Conservation (phyloP, 1,139 yeast genomes). For the Saccharomycopsis phalli region DNA sequence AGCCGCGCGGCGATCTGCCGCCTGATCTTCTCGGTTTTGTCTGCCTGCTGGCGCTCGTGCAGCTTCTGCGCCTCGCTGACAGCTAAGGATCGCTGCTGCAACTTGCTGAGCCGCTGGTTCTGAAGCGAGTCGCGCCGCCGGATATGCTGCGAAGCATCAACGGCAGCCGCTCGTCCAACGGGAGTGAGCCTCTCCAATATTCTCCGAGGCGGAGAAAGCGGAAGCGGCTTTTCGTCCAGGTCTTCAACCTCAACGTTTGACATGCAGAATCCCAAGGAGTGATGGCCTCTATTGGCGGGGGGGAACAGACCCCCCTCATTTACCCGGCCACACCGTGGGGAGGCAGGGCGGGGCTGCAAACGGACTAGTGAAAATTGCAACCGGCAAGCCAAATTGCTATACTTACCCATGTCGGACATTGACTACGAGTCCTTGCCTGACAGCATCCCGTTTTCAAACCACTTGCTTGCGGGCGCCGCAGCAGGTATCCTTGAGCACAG, state of each 20-base stretch:
- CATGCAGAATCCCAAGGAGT: too few species aligned
- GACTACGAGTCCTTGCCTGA: slow-evolving; percentile 92
- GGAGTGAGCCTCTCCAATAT: not conserved
- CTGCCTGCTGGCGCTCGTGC: not conserved
- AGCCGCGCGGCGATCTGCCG: not conserved
- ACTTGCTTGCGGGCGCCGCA: slow-evolving; percentile 86
- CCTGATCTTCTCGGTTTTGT: not conserved
- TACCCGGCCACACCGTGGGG: too few species aligned
- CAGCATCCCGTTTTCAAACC: slow-evolving; percentile 73
- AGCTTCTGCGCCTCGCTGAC: not conserved
- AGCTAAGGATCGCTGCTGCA: not conserved
- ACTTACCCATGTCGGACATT: slow-evolving; percentile 25
- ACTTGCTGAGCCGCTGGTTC: not conserved
- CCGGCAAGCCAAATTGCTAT: not conserved
- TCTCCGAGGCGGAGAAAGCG: slow-evolving; percentile 1
- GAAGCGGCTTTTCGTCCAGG: not conserved
- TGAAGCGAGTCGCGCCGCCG: not conserved
- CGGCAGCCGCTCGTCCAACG: not conserved
- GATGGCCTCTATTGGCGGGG: too few species aligned
- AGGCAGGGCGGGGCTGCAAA: not conserved
- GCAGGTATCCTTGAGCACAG: slow-evolving; percentile 99
- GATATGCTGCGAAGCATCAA: not conserved
- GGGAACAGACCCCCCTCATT: too few species aligned
- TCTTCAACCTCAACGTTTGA: too few species aligned
- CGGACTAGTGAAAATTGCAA: not conserved